phyloP scores from a whole-genome alignment of 257 asterid species.

The Forsythia suspensa region DNA sequence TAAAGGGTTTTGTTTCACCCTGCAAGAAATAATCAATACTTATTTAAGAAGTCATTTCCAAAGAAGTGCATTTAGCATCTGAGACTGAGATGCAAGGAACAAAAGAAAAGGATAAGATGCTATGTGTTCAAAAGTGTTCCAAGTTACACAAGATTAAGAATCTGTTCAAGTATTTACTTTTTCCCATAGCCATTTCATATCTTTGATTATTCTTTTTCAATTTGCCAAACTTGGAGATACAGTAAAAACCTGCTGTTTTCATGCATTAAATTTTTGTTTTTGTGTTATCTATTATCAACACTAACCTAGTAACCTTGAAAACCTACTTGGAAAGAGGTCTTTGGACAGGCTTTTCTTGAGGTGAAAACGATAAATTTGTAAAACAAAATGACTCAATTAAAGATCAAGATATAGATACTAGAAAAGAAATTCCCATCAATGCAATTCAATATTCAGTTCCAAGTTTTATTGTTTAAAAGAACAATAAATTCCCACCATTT shows the following conservation, averaged over 20 bases:
- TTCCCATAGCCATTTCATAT: not conserved
- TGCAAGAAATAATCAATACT: conserved; percentile 32
- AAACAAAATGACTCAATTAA: not conserved
- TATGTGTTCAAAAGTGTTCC: not conserved
- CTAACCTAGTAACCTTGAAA: too few relatives aligned
- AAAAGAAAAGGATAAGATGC: too few relatives aligned
- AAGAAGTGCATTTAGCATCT: too few relatives aligned
- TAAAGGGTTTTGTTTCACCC: conserved; percentile 86
- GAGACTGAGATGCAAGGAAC: not conserved
- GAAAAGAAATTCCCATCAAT: not conserved
- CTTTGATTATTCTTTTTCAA: not conserved
- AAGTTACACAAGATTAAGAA: not conserved
- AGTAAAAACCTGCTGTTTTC: not conserved
- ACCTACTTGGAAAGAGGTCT: not conserved
- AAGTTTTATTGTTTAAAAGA: not conserved
- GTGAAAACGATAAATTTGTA: not conserved
- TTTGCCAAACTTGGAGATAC: not conserved
- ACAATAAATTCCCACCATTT: not conserved
- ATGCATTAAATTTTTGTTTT: not conserved
- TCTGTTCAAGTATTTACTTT: too few relatives aligned
- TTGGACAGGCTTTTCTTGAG: not conserved
- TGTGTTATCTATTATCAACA: not conserved
- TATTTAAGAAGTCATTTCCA: not conserved
- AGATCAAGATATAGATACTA: not conserved
- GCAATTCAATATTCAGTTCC: too few relatives aligned